phyloP scores from a whole-genome alignment of 208 protist genomes.

The Porcisia hertigi region DNA sequence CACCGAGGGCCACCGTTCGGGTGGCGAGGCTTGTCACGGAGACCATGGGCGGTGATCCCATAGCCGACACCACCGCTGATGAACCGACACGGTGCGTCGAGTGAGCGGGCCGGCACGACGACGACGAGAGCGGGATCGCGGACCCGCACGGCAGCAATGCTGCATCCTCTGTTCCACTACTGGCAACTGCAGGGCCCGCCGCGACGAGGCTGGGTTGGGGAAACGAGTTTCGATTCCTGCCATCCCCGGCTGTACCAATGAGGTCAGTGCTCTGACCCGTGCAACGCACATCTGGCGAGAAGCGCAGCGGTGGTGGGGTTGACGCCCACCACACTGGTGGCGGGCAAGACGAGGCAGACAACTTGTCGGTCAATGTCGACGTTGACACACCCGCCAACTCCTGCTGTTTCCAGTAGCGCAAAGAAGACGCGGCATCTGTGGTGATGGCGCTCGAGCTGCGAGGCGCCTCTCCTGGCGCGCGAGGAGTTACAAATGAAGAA shows the following conservation, averaged over 20 bases:
- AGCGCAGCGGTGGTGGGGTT: not conserved
- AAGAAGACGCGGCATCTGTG: not conserved
- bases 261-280: not conserved
- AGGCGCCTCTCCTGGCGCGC: not conserved
- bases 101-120: not conserved
- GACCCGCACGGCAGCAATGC: not conserved
- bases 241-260: not conserved
- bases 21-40: not conserved
- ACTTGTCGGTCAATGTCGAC: not conserved
- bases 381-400: not conserved
- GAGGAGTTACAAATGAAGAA: not conserved
- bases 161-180: not conserved
- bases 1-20: not conserved
- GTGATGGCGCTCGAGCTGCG: not conserved
- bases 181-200: not conserved
- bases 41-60: not conserved
- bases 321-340: not conserved
- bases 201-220: not conserved
- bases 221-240: not conserved
- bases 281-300: not conserved
- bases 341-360: not conserved
- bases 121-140: not conserved
- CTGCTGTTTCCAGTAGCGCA: not conserved
- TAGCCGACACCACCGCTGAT: not conserved
- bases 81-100: not conserved